Conservation (phyloP, 2,329 filamentous ascomycete species). For the Aspergillus sp. region DNA sequence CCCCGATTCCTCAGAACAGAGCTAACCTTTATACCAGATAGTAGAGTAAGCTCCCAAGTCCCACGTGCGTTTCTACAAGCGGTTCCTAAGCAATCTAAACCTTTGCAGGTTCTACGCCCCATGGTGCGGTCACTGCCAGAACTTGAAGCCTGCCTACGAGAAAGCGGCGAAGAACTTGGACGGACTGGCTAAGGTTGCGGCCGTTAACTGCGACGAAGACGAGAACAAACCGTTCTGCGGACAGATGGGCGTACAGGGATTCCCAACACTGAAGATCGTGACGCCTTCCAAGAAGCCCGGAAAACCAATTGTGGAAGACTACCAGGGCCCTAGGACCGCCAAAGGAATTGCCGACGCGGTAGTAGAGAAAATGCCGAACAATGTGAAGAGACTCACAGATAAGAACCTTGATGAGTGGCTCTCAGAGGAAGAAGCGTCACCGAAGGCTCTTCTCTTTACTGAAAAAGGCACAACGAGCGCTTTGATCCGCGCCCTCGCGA, state of each 20-base stretch:
- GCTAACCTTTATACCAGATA: conserved; percentile 41
- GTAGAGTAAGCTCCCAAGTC: conserved; percentile 48
- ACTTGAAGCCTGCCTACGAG: conserved; percentile 92
- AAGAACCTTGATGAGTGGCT: conserved; percentile 77
- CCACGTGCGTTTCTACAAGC: conserved; percentile 10
- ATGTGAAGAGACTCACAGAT: conserved; percentile 78
- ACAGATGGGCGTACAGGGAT: conserved; percentile 84
- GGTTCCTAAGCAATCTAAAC: conserved; percentile 29
- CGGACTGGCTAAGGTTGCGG: conserved; percentile 92
- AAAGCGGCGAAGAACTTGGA: conserved; percentile 85
- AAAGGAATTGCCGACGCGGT: conserved; percentile 86
- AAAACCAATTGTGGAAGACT: conserved; percentile 83
- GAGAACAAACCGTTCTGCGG: conserved; percentile 86
- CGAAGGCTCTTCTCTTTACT: conserved; percentile 89
- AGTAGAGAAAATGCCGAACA: conserved; percentile 84
- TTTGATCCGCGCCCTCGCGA: conserved; percentile 77
- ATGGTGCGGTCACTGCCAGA: conserved; percentile 97
- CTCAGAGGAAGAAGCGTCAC: conserved; percentile 61
- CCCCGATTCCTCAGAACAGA: background rate
- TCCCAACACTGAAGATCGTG: conserved; percentile 93
- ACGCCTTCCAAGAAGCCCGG: conserved; percentile 78
- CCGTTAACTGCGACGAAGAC: conserved; percentile 93
- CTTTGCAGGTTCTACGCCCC: conserved; percentile 84
- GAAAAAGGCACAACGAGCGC: conserved; percentile 88
- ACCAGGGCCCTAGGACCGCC: conserved; percentile 79